A percentile compares a stretch with the other conserved stretches of the same genome.
phyloP scores from a whole-genome alignment of 371 early-diverging fungal species.

The Haplosporangium sp. region DNA sequence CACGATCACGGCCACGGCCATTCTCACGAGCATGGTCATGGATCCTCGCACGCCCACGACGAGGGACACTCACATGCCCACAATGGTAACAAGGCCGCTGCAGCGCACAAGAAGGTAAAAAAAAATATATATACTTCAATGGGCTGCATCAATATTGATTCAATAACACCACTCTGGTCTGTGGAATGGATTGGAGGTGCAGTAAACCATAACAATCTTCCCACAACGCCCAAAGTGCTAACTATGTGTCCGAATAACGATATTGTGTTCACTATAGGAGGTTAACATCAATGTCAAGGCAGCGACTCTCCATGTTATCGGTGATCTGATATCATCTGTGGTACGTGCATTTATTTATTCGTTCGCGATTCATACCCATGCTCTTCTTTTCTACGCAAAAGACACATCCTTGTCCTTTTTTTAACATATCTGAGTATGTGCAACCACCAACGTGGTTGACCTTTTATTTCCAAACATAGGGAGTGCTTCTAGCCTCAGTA shows the following conservation, averaged over 20 bases:
- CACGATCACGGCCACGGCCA: conserved; percentile 40
- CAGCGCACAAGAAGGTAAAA: conserved; percentile 37
- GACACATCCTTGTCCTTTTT: no score
- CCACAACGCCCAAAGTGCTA: no score
- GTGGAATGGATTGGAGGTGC: no score
- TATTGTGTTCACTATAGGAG: no score
- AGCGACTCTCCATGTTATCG: conserved; percentile 84
- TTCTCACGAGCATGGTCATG: conserved; percentile 14
- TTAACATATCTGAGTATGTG: background rate
- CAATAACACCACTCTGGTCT: background rate
- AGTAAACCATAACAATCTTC: no score
- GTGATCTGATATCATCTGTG: conserved; percentile 85
- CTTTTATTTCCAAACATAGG: conserved; percentile 60
- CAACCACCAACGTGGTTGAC: background rate
- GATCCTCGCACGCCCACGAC: conserved; percentile 10
- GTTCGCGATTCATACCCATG: no score
- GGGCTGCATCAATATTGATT: background rate
- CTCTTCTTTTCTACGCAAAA: background rate
- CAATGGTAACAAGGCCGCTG: conserved; percentile 1
- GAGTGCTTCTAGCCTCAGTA: conserved; percentile 85
- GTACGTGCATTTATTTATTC: conserved; percentile 23
- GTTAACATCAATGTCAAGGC: conserved; percentile 78
- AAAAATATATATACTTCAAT: conserved; percentile 3
- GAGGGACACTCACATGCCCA: background rate
- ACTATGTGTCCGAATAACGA: no score